A percentile compares a stretch with the other conserved stretches of the same genome.
Evolutionary conservation across 78 protist genomes (phyloP).

Genomic region (Mastigamoeba balamuthi): DNA sequence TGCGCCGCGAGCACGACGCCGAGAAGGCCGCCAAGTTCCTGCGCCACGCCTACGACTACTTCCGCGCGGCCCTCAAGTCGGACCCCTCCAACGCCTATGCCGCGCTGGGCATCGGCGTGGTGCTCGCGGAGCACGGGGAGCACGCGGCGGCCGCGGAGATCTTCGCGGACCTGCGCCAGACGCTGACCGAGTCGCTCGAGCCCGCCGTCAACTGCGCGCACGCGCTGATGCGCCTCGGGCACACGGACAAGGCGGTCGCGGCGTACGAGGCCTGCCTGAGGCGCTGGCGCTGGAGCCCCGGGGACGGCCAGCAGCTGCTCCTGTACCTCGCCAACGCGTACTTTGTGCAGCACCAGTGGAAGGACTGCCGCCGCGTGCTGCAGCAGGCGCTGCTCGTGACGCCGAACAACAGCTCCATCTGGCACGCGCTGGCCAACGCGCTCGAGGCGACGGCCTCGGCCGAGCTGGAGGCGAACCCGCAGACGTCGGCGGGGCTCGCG

Average conservation of each 20-base stretch:
- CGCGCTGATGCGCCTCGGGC: slow-evolving; percentile 9
- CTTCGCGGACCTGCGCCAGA: slow-evolving; percentile 14
- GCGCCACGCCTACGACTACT: slow-evolving; percentile 15
- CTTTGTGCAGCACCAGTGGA: slow-evolving; percentile 4
- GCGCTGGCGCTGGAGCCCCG: neutral
- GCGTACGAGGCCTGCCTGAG: neutral
- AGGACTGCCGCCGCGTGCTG: slow-evolving; percentile 27
- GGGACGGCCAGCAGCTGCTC: neutral
- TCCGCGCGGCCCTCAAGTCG: slow-evolving; percentile 5
- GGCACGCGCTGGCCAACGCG: slow-evolving; percentile 28
- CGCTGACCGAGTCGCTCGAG: neutral
- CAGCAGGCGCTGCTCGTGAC: slow-evolving; percentile 16
- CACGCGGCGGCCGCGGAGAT: slow-evolving; percentile 24
- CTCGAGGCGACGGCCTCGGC: neutral
- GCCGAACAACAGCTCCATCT: slow-evolving; percentile 8
- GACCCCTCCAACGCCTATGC: slow-evolving; percentile 53
- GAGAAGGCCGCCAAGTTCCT: slow-evolving; percentile 25
- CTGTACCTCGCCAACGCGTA: slow-evolving; percentile 41
- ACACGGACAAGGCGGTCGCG: neutral
- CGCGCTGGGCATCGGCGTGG: slow-evolving; percentile 64
- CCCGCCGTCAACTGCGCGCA: neutral
- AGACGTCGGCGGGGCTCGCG: neutral
- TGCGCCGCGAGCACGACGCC: neutral
- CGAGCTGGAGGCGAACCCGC: neutral
- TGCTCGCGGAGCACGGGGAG: slow-evolving; percentile 40